Evolutionary conservation across 202 grass and related monocot species (phyloP).

Genomic region (Bolboschoenoplectus hybrid): DNA sequence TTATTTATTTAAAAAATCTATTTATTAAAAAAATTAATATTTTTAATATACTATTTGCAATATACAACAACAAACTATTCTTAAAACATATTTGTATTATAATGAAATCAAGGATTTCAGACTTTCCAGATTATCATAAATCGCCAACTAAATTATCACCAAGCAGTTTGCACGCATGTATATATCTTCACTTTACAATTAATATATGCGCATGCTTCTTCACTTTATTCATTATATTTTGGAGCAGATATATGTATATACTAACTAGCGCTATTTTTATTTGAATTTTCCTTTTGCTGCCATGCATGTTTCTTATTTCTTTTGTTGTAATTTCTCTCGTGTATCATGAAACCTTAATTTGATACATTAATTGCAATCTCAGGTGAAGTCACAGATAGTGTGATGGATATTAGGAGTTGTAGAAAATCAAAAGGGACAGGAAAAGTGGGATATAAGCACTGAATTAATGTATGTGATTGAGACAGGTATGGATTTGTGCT

Average conservation of each 20-base stretch:
- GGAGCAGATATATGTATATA: no score
- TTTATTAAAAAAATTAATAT: no score
- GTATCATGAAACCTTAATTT: background rate
- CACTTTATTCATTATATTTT: no score
- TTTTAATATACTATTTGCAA: background rate
- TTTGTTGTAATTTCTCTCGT: background rate
- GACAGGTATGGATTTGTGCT: background rate
- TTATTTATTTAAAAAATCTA: background rate
- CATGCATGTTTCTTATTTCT: background rate
- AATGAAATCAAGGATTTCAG: background rate
- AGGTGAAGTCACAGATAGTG: background rate
- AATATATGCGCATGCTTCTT: no score
- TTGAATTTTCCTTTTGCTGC: no score
- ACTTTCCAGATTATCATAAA: background rate
- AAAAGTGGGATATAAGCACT: background rate
- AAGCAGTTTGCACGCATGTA: background rate
- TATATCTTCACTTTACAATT: background rate
- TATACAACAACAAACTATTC: background rate
- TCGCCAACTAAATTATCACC: background rate
- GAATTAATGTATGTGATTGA: background rate
- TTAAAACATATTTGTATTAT: background rate
- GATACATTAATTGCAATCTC: background rate
- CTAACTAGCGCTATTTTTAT: no score
- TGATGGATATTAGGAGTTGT: background rate
- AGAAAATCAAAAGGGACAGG: slow-evolving; percentile 7